Conservation (phyloP, 2,329 filamentous ascomycete genomes). For the Trichophyton simii region DNA sequence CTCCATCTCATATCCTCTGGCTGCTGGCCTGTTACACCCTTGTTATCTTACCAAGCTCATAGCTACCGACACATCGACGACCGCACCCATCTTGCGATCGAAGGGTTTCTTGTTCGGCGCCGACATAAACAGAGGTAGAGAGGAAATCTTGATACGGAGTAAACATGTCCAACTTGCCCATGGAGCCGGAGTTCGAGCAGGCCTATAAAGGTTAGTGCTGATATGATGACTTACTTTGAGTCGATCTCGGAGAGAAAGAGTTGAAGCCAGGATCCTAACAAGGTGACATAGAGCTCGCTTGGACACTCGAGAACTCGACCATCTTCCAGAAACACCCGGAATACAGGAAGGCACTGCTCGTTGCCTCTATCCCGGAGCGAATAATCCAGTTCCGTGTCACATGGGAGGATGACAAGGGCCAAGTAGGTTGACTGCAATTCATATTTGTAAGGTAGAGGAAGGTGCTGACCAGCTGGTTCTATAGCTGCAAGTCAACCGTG, state of each 20-base stretch:
- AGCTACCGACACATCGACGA: background rate
- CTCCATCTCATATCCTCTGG: background rate
- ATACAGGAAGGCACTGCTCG: conserved; percentile 78
- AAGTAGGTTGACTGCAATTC: conserved; percentile 18
- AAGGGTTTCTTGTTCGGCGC: background rate
- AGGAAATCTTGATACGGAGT: background rate
- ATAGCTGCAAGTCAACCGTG: conserved; percentile 78
- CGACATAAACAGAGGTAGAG: background rate
- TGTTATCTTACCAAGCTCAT: background rate
- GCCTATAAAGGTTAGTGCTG: conserved; percentile 70
- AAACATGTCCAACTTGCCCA: conserved; percentile 66
- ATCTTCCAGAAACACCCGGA: conserved; percentile 92
- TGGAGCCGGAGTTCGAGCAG: conserved; percentile 97
- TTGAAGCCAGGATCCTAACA: background rate
- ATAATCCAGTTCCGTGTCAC: conserved; percentile 93
- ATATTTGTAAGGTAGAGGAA: background rate
- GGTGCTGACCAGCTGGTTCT: conserved; percentile 8
- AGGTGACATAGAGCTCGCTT: conserved; percentile 58
- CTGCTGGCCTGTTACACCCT: background rate
- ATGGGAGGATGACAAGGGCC: conserved; percentile 89
- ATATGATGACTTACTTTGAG: conserved; percentile 2
- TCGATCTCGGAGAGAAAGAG: background rate
- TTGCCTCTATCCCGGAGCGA: conserved; percentile 85
- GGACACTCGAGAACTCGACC: conserved; percentile 83
- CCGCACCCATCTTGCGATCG: background rate